Base-by-base conservation (phyloP, 768 basidiomycete genomes). In the Kwoniella sp. region DNA sequence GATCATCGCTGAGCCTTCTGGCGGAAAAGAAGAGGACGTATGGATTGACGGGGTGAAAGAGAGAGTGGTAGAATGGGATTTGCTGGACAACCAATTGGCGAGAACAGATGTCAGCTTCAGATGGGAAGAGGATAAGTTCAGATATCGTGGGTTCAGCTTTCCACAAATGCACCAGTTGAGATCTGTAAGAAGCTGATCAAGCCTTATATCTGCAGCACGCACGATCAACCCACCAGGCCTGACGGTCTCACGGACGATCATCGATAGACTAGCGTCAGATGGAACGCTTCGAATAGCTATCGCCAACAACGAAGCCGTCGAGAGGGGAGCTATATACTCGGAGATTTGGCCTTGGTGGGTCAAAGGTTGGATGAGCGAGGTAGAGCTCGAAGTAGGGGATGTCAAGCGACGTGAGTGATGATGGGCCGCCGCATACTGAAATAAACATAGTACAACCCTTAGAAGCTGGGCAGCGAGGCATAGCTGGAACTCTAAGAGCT, bases 331-430 rank as follows among this genome's bases (percentile, higher is more conserved):
- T 0, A 79, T 88, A 9, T 96, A 94, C 79, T 85, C 93, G 50
- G 96, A 98, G 81, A 90, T 90, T 0, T 88, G 94, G 85, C 96
- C 95, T 3, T 95, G 93, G 88, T 88, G 93, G 73, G 84, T 97
- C 38, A 89, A 92, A 63, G 88, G 91, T 54, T 93, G 90, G 82
- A 82, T 95, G 68, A 90, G 92, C 81, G 93, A 93, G 7, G 81
- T 95, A 0, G 77, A 81, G 25, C 76, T 87, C 13, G 81, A 87
- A 55, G 87, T 85, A 7, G 72, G 63, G 0, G 55, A 57, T 23
- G 53, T 52, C 9, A 52, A 69, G 73, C 29, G 60, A 71, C 65
- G 65, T 63, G 55, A 68, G 65, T 25, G 20, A 4, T 8, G 7
- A 2, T 17, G 1, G 29, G 54, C 34, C 11, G 20, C 30, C 17